phyloP scores from a whole-genome alignment of 306 rosid species.

The Cucurbita ficifolia region DNA sequence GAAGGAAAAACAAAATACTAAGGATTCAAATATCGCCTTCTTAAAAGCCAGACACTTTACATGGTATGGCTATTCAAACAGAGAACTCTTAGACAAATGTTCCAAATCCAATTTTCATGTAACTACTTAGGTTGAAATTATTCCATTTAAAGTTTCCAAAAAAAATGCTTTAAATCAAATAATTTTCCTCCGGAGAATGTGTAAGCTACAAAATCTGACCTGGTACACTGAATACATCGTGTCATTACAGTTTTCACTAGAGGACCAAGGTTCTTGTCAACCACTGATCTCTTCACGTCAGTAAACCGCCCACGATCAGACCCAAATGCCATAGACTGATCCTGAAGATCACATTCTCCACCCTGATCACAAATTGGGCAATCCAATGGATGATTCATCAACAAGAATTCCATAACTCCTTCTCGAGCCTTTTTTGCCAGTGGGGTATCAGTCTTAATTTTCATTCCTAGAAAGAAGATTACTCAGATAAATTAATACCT shows the following conservation, averaged over 20 bases:
- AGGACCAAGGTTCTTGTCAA: slow-evolving; percentile 97
- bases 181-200: background rate
- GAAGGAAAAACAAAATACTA: background rate
- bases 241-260: slow-evolving; percentile 99
- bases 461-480: slow-evolving; percentile 54
- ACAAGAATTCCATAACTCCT: slow-evolving; percentile 96
- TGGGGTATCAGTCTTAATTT: slow-evolving; percentile 94
- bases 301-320: slow-evolving; percentile 98
- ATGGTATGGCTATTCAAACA: background rate
- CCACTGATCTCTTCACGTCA: slow-evolving; percentile 90
- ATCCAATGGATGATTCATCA: slow-evolving; percentile 98
- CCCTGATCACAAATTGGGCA: slow-evolving; percentile 99
- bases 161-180: background rate
- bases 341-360: slow-evolving; percentile 98
- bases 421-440: slow-evolving; percentile 96
- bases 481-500: slow-evolving; percentile 6
- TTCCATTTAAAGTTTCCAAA: background rate
- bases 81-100: background rate
- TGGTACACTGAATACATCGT: slow-evolving; percentile 92
- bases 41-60: background rate
- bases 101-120: background rate
- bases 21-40: background rate
- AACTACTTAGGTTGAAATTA: background rate
- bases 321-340: slow-evolving; percentile 99
- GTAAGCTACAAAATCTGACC: slow-evolving; percentile 30